phyloP scores from a whole-genome alignment of 2,329 filamentous ascomycete species.

The Venturia nashicola region DNA sequence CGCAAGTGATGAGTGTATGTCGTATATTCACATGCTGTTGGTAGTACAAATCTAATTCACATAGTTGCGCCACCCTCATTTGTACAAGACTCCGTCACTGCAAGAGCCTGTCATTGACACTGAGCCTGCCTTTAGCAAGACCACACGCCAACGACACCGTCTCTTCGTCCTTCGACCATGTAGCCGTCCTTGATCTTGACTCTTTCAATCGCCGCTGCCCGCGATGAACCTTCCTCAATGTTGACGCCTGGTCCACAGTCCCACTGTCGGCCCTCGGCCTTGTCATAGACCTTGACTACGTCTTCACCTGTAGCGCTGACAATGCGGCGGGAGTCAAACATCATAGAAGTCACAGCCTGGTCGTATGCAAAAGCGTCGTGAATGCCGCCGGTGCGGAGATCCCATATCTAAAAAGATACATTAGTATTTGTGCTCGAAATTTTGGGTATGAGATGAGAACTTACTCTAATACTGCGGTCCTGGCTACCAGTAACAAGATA shows the following conservation, averaged over 20 bases:
- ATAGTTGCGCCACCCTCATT: too few relatives aligned
- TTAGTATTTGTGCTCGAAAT: neutral
- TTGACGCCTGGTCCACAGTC: constrained; percentile 68
- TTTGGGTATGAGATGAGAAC: constrained; percentile 26
- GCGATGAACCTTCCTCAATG: too few relatives aligned
- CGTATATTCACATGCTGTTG: too few relatives aligned
- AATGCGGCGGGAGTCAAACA: constrained; percentile 86
- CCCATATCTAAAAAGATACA: constrained; percentile 69
- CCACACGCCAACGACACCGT: constrained; percentile 87
- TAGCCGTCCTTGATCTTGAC: constrained; percentile 92
- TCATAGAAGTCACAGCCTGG: constrained; percentile 84
- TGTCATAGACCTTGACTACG: constrained; percentile 96
- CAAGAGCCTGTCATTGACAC: too few relatives aligned
- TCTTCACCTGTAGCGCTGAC: constrained; percentile 82
- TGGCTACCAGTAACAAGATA: constrained; percentile 87
- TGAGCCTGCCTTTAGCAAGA: too few relatives aligned
- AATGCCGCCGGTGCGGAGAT: constrained; percentile 89
- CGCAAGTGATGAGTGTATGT: too few relatives aligned
- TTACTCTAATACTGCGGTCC: constrained; percentile 86
- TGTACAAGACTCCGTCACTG: too few relatives aligned
- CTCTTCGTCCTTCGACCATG: constrained; percentile 75
- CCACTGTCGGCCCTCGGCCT: constrained; percentile 91
- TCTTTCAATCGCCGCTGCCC: constrained; percentile 50
- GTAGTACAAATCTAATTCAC: too few relatives aligned
- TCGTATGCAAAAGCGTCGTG: constrained; percentile 95